Percentiles rank a stretch among this genome's conserved stretches.
Conservation (phyloP, 139 green algal species). For the Closterium sp. region DNA sequence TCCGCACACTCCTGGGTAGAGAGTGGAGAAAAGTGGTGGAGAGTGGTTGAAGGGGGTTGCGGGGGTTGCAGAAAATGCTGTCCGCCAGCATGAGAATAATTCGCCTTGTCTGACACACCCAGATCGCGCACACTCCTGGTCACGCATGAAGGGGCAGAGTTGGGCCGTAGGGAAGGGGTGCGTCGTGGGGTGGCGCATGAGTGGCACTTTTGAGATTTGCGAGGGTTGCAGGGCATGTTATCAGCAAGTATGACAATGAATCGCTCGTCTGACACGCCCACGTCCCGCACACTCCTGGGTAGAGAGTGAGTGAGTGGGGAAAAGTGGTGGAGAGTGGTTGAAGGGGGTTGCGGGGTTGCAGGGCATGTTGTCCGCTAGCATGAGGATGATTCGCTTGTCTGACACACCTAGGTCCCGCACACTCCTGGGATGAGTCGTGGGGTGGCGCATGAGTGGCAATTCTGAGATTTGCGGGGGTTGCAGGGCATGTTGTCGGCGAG, state of each 20-base stretch:
- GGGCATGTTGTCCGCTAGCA: background rate
- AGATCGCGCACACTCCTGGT: background rate
- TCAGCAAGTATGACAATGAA: background rate
- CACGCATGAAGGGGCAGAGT: background rate
- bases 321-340: background rate
- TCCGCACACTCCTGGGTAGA: too few species aligned
- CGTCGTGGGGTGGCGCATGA: background rate
- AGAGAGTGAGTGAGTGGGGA: too few species aligned
- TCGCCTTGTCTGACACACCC: background rate
- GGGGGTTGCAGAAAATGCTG: too few species aligned
- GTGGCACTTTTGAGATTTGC: too few species aligned
- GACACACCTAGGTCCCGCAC: conserved; percentile 80
- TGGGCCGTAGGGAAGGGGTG: background rate
- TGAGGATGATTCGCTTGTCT: conserved; percentile 87
- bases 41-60: background rate
- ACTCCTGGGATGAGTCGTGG: conserved; percentile 29
- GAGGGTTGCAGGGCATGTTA: background rate
- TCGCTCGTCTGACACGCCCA: background rate
- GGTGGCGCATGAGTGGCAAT: too few species aligned
- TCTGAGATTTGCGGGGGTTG: background rate
- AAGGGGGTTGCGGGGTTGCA: background rate
- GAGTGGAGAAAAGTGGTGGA: background rate
- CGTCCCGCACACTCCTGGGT: background rate
- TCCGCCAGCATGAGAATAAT: background rate
- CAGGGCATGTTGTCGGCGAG: too few species aligned